Evolutionary conservation across 257 asterid species (phyloP).

Genomic region (Solanum paucissectum): DNA sequence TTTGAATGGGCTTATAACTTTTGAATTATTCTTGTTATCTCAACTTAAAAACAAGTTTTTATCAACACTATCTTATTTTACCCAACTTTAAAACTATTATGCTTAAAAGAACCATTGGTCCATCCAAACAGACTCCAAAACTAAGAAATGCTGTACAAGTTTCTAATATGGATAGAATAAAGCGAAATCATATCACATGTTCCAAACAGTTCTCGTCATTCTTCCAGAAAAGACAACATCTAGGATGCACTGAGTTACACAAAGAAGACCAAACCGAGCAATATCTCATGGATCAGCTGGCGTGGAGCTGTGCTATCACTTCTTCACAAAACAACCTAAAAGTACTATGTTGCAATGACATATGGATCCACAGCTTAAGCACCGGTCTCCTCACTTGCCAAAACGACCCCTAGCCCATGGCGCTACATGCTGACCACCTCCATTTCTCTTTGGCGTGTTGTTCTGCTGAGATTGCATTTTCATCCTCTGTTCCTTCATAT

Average conservation of each 20-base stretch:
- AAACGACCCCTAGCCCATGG: constrained; percentile 70
- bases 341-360: background rate
- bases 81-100: background rate
- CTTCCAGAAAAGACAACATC: background rate
- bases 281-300: background rate
- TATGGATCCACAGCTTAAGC: background rate
- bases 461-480: constrained; percentile 34
- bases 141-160: background rate
- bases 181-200: background rate
- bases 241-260: background rate
- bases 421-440: constrained; percentile 32
- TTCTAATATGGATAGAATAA: background rate
- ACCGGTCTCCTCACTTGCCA: constrained; percentile 18
- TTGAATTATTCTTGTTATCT: no score
- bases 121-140: background rate
- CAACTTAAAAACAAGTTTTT: background rate
- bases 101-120: background rate
- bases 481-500: constrained; percentile 84
- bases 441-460: constrained; percentile 35
- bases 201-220: background rate
- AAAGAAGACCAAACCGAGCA: background rate
- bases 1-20: no score
- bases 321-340: background rate
- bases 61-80: background rate
- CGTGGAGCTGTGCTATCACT: background rate